Conservation (phyloP, 2,329 filamentous ascomycete species). For the Curvularia sp. region DNA sequence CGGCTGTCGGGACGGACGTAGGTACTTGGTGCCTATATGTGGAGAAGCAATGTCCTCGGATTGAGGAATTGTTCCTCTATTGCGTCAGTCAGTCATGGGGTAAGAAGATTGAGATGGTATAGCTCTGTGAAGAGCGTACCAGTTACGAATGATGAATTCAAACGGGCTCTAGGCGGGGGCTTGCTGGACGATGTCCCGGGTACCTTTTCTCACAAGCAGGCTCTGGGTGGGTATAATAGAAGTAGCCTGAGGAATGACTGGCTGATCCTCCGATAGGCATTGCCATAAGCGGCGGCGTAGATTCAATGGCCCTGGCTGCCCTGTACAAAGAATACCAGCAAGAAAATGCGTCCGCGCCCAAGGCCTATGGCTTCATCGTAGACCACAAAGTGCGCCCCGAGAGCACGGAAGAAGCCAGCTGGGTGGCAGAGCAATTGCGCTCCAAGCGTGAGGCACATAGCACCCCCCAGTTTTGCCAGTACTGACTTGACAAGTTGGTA, state of each 20-base stretch:
- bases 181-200: constrained; percentile 8
- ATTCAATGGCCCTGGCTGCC: constrained; percentile 94
- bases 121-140: constrained; percentile 31
- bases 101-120: constrained; percentile 28
- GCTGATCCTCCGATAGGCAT: constrained; percentile 56
- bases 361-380: constrained; percentile 64
- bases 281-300: constrained; percentile 89
- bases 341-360: constrained; percentile 19
- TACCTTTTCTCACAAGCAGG: background rate
- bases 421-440: constrained; percentile 56
- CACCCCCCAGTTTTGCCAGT: background rate
- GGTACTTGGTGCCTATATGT: constrained; percentile 42
- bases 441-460: constrained; percentile 49
- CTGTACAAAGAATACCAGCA: constrained; percentile 61
- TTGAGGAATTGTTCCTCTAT: constrained; percentile 42
- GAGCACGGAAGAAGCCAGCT: constrained; percentile 62
- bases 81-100: constrained; percentile 18
- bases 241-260: background rate
- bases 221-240: constrained; percentile 23
- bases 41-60: constrained; percentile 44
- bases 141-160: constrained; percentile 39
- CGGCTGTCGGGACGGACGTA: background rate
- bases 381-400: constrained; percentile 65
- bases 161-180: constrained; percentile 21
- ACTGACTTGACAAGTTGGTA: constrained; percentile 36